Percentiles rank a stretch among this genome's conserved stretches.
phyloP scores from a whole-genome alignment of 1,284 basidiomycete species.

The Moniliella sp. region DNA sequence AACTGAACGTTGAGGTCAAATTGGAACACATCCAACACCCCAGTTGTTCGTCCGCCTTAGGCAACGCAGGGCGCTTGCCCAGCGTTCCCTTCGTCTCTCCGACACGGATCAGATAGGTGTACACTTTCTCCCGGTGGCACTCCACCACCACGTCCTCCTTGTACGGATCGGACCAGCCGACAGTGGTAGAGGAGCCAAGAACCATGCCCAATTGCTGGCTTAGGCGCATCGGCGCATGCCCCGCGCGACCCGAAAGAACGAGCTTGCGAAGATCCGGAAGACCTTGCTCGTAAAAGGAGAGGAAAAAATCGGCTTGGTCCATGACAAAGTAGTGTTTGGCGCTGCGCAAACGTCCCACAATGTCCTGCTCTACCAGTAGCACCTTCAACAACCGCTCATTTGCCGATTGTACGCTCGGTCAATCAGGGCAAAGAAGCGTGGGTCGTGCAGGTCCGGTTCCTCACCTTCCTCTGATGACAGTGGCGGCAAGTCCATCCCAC shows the following conservation, averaged over 20 bases:
- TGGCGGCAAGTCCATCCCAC: constrained; percentile 19
- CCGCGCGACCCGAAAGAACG: constrained; percentile 32
- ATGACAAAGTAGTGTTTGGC: constrained; percentile 32
- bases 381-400: constrained; percentile 25
- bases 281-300: constrained; percentile 27
- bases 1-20: constrained; percentile 31
- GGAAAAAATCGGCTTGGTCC: constrained; percentile 25
- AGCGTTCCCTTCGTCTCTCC: constrained; percentile 31
- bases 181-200: constrained; percentile 21
- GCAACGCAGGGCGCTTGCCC: constrained; percentile 16
- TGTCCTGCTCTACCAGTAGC: constrained; percentile 24
- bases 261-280: constrained; percentile 22
- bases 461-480: not conserved
- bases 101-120: constrained; percentile 29
- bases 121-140: constrained; percentile 23
- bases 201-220: constrained; percentile 31
- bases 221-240: constrained; percentile 33
- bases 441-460: not conserved
- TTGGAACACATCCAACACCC: constrained; percentile 14
- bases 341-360: constrained; percentile 21
- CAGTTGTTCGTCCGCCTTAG: constrained; percentile 11
- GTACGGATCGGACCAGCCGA: constrained; percentile 27
- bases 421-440: constrained; percentile 22
- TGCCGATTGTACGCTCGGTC: constrained; percentile 27
- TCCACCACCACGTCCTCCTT: constrained; percentile 28